phyloP scores from a whole-genome alignment of 306 rosid species.

The Quercus bicolor region DNA sequence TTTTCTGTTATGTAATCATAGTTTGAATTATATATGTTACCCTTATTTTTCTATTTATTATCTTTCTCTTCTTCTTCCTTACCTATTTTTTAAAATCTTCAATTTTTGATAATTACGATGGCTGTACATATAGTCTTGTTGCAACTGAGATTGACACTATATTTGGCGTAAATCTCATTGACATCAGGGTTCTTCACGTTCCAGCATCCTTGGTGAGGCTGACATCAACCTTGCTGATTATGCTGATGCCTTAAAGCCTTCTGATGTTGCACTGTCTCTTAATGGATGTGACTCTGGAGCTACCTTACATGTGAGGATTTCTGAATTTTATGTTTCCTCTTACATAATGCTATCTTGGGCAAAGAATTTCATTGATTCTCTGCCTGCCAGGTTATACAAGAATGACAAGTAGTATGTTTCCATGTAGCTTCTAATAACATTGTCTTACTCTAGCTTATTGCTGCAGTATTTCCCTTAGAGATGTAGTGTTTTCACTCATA shows the following conservation, averaged over 20 bases:
- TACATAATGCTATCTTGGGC: constrained; percentile 7
- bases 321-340: constrained; percentile 22
- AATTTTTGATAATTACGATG: constrained; percentile 1
- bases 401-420: neutral
- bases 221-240: constrained; percentile 84
- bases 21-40: neutral
- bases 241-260: constrained; percentile 91
- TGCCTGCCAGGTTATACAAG: constrained; percentile 3
- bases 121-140: constrained; percentile 15
- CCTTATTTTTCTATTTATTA: neutral
- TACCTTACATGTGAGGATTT: constrained; percentile 75
- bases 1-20: neutral
- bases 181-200: constrained; percentile 85
- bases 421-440: constrained; percentile 18
- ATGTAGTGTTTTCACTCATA: constrained; percentile 16
- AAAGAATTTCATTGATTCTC: constrained; percentile 7
- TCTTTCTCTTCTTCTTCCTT: neutral
- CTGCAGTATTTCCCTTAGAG: constrained; percentile 14
- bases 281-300: constrained; percentile 84
- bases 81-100: neutral
- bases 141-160: constrained; percentile 28
- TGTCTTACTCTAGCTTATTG: constrained; percentile 11
- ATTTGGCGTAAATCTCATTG: constrained; percentile 33
- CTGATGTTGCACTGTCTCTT: constrained; percentile 62
- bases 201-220: constrained; percentile 94